Evolutionary conservation across 108 stramenopile species (phyloP).

Genomic region (Nitzschia sp.): DNA sequence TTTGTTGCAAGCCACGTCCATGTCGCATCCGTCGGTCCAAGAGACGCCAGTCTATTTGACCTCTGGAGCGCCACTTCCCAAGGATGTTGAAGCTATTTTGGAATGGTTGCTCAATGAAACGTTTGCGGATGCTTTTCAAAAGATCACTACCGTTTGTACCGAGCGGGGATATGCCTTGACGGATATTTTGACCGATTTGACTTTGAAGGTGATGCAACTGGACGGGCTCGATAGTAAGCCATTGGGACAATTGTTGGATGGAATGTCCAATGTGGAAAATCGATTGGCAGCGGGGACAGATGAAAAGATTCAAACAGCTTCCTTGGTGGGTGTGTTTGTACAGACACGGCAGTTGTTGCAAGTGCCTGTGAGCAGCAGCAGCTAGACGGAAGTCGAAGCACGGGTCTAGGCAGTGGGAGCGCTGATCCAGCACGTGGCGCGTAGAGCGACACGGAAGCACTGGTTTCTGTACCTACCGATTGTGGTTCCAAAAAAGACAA

Average conservation of each 20-base stretch:
- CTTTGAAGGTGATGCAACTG: slow-evolving; percentile 37
- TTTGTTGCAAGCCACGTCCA: slow-evolving; percentile 84
- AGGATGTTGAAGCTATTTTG: slow-evolving; percentile 60
- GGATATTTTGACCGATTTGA: slow-evolving; percentile 71
- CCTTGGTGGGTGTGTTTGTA: slow-evolving; percentile 78
- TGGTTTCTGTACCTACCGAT: no score
- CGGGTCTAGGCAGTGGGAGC: no score
- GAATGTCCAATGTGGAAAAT: slow-evolving; percentile 79
- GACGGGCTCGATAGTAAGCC: slow-evolving; percentile 58
- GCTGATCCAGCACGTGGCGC: no score
- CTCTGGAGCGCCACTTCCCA: slow-evolving; percentile 79
- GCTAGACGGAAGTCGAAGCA: no score
- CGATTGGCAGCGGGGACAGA: slow-evolving; percentile 77
- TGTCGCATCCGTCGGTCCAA: slow-evolving; percentile 41
- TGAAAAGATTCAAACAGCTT: slow-evolving; percentile 76
- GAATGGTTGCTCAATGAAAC: slow-evolving; percentile 67
- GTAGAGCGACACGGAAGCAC: no score
- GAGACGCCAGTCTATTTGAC: slow-evolving; percentile 66
- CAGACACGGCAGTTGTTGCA: slow-evolving; percentile 43
- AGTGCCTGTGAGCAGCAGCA: neutral
- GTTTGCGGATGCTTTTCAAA: slow-evolving; percentile 55
- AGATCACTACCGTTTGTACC: slow-evolving; percentile 54
- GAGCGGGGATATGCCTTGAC: slow-evolving; percentile 78
- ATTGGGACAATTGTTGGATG: slow-evolving; percentile 69
- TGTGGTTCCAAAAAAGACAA: no score